phyloP scores from a whole-genome alignment of 768 basidiomycete species.

The Suillus subalutaceus region DNA sequence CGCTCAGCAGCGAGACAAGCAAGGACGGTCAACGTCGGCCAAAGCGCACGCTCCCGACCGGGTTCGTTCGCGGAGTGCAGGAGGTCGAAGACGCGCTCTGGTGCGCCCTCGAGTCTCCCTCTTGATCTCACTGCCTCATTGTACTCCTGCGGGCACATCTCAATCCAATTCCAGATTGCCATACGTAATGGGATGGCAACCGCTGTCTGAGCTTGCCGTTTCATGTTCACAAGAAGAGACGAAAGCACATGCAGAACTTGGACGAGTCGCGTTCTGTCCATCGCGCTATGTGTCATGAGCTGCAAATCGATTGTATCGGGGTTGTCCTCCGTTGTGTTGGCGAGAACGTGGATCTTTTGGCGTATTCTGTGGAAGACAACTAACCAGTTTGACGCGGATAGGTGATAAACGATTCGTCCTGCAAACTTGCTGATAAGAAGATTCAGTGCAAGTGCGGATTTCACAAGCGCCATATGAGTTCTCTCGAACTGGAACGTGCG shows the following conservation, averaged over 20 bases:
- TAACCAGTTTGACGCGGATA: conserved; percentile 88
- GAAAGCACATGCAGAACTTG: conserved; percentile 80
- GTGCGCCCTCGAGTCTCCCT: conserved; percentile 73
- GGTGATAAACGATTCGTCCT: conserved; percentile 80
- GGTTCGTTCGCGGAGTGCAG: conserved; percentile 54
- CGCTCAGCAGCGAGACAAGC: conserved; percentile 78
- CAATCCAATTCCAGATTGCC: conserved; percentile 92
- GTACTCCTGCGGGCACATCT: conserved; percentile 76
- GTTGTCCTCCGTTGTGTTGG: conserved; percentile 50
- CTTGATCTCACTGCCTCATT: conserved; percentile 67
- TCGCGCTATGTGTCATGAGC: conserved; percentile 74
- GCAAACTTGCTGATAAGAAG: conserved; percentile 69
- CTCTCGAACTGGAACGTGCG: conserved; percentile 52
- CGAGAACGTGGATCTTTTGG: conserved; percentile 67
- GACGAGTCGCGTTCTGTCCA: conserved; percentile 70
- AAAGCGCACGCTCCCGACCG: conserved; percentile 57
- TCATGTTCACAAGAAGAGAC: conserved; percentile 82
- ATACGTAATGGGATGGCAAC: conserved; percentile 73
- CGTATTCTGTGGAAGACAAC: conserved; percentile 74
- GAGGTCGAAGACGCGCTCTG: conserved; percentile 86
- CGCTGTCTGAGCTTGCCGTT: conserved; percentile 68
- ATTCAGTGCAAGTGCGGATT: conserved; percentile 57
- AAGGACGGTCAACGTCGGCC: conserved; percentile 81
- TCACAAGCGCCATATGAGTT: conserved; percentile 62
- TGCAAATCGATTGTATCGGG: conserved; percentile 77